Base-by-base conservation (phyloP, 106 monocot genomes). In the Triglochin maritima region DNA sequence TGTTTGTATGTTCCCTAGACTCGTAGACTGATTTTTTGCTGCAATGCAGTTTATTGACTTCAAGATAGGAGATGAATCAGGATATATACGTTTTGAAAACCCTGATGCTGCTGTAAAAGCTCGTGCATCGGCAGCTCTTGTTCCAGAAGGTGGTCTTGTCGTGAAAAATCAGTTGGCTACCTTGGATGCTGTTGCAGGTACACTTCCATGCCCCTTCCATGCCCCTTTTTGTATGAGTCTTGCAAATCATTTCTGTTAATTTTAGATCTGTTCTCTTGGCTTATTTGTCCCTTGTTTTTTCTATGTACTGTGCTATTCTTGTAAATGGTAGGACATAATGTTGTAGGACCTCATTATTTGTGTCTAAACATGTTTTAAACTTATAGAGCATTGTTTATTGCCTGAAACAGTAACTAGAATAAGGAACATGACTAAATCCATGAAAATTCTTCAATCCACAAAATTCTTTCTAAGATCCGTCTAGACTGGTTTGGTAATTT, bases 11-110 rank as follows among this genome's bases (percentile, higher is more conserved):
- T 4, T 29, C 6, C 41, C 4, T 60, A 17, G 8, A 29, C 3
- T 29, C 2, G 3, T 16, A 5, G 8, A 10, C 7, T 13, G 1
- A 5, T 47, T 17, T 65, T 65, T 74, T 69, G 63, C 55, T 54
- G 64, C 68, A 11, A 59, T 74, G 56, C 42, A 91, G 91, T 98
- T 65, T 47, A 63, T 91, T 59, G 96, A 98, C 65, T 98, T 64
- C 66, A 73, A 69, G 48, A 91, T 85, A 77, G 91, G 96, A 47
- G 81, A 88, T 54, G 79, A 88, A 15, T 78, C 85, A 13, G 96
- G 96, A 53, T 86, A 82, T 56, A 76, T 98, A 46, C 83, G 88
- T 11, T 98, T 88, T 73, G 91, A 98, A 41, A 80, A 91, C 52
- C 62, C 87, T 63, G 80, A 91, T 16, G 84, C 90, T 53, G 91